phyloP scores from a whole-genome alignment of 192 early-diverging fungal species.

The Diversispora epigaea region DNA sequence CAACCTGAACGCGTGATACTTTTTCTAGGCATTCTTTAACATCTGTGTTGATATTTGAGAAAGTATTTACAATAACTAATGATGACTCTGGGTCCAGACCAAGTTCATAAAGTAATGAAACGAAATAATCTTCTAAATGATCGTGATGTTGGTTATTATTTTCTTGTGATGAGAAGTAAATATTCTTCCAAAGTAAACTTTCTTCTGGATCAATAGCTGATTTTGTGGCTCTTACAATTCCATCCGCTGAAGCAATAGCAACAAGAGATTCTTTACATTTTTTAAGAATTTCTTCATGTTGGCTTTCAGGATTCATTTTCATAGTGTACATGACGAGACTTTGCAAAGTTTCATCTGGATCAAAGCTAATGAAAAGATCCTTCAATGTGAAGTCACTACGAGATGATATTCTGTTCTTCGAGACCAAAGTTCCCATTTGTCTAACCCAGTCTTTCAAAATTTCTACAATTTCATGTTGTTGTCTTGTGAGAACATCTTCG shows the following conservation, averaged over 20 bases:
- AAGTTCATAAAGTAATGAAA: not conserved
- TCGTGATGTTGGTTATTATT: constrained; percentile 6
- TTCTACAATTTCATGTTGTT: no score
- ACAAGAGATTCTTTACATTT: constrained; percentile 11
- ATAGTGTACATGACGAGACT: constrained; percentile 25
- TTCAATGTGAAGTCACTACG: constrained; percentile 4
- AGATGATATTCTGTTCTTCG: not conserved
- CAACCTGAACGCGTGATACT: not conserved
- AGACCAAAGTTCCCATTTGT: no score
- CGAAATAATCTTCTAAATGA: constrained; percentile 5
- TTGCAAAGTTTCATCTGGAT: constrained; percentile 26
- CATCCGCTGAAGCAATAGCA: constrained; percentile 23
- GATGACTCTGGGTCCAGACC: not conserved
- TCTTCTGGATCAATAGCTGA: not conserved
- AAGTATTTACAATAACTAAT: constrained; percentile 26
- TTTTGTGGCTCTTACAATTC: constrained; percentile 4
- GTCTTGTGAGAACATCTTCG: no score
- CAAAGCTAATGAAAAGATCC: constrained; percentile 34
- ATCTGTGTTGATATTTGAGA: constrained; percentile 28
- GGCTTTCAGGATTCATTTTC: not conserved
- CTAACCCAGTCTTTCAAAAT: no score
- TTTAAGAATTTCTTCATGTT: not conserved
- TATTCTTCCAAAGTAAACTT: constrained; percentile 5
- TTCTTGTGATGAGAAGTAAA: not conserved
- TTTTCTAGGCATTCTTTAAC: constrained; percentile 20